Evolutionary conservation across 331 rosid species (phyloP), one percentile per base, ranked within the genome.

Genomic region (Arachis monticola): DNA sequence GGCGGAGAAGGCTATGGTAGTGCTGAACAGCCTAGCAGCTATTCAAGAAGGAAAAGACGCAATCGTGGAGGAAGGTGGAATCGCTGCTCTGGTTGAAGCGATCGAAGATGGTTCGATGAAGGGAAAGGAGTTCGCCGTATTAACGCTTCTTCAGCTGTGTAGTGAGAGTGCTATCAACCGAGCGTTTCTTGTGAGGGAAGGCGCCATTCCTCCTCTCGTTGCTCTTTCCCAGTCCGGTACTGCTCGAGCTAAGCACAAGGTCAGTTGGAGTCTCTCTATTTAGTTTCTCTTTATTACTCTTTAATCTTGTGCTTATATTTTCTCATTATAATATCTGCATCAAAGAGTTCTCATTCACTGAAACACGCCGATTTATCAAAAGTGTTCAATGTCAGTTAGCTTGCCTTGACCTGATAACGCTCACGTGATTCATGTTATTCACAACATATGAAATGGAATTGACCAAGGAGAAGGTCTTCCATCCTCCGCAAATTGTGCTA

Each of bases 1-100:
- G 72, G 88, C 93, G 1, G 96, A 88, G 92, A 91, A 91, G 82
- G 96, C 96, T 41, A 91, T 91, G 93, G 96, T 91, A 38, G 89
- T 91, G 62, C 74, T 91, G 64, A 91, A 84, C 66, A 91, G 92
- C 84, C 67, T 91, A 82, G 89, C 93, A 0, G 90, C 75, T 44
- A 77, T 88, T n/a, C 81, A 76, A 56, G 93, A 88, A 50, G 96
- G 96, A 44, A 87, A 81, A 73, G 89, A 83, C 12, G 86, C 97
- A 2, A 86, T 93, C 47, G 93, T 91, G 13, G 97, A 89, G 65
- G 97, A 87, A 77, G 92, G 92, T 1, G 98, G 98, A 76, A 75
- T 93, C 22, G 90, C 92, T 11, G 96, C 88, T 1, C 89, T 93
- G 8, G 98, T 93, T 14, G 98, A 93, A 76, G 96, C 86, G 14